These are phyloP conservation scores for Metarhizium sp. DNA, from an alignment of 2,329 filamentous ascomycete species.

Conservation along the genomic window DNA sequence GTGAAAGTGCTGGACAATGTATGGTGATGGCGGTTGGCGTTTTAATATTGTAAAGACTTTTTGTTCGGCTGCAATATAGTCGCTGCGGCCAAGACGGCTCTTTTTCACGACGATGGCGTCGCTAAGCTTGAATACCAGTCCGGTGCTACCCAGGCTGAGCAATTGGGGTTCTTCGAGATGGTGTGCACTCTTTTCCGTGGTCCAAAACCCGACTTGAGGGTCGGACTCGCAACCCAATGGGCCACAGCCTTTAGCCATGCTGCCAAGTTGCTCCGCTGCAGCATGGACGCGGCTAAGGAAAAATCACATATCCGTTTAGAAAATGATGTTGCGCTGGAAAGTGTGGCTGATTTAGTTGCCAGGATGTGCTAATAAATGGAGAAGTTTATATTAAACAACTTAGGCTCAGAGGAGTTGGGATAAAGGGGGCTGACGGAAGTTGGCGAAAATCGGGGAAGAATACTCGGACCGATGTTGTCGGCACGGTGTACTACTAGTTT, in stretches of 20 bases:
- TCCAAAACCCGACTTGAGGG: neutral
- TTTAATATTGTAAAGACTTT: constrained; percentile 6
- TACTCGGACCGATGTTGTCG: no score
- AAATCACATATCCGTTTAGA: neutral
- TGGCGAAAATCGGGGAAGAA: no score
- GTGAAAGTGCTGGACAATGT: constrained; percentile 7
- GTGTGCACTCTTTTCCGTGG: neutral
- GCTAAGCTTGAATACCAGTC: constrained; percentile 7
- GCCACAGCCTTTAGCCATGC: neutral
- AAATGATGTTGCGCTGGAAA: neutral
- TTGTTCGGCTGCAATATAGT: constrained; percentile 2
- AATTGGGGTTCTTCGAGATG: neutral
- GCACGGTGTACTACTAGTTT: no score
- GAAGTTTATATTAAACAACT: no score
- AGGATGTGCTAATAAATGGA: no score
- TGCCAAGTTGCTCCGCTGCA: neutral
- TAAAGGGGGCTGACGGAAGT: no score
- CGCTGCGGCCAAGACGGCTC: constrained; percentile 2
- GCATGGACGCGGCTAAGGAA: neutral
- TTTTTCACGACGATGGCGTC: constrained; percentile 8
- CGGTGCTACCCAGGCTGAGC: constrained; percentile 8
- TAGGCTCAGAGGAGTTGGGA: no score
- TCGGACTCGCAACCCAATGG: neutral
- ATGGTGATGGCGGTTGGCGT: constrained; percentile 6
- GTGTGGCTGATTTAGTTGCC: neutral